Base-by-base conservation (phyloP, 495 filamentous ascomycete species). In the Tuber magnatum region DNA sequence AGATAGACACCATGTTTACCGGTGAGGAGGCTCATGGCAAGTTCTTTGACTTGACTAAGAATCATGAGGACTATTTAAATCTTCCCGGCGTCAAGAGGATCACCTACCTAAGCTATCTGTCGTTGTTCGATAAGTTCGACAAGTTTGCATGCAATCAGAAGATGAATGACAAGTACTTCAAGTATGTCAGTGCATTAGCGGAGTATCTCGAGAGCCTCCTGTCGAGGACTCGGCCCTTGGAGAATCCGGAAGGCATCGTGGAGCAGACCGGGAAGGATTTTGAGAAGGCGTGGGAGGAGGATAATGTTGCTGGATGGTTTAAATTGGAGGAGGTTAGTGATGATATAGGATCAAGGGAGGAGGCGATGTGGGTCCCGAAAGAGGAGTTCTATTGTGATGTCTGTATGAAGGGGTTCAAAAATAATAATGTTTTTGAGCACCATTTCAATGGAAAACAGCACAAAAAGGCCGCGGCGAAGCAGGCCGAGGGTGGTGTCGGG, bases 371-470 rank as follows among this genome's bases (percentile, higher is more conserved):
- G 0, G 89, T 87, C n/a, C 86, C 87, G 6, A 88, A 88, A 0
- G 92, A 93, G 43, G 92, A 91, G 1, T 74, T 83, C 41, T 98
- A 91, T 90, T 99, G 95, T 79, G 85, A 89, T 2, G 93, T 93
- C 75, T 99, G 95, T 84, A 91, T 93, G 80, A 97, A 93, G 83
- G 92, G 93, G 68, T 99, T 97, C 85, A 93, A 91, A 83, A 98
- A 97, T 77, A 91, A 95, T 71, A 97, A 97, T 81, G 93, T 97
- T 69, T 97, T 96, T 85, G 93, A 92, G 80, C 89, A 88, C 51
- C 95, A 99, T 83, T 86, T 98, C 78, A 91, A 84, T 0, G 93
- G 93, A 35, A 94, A 96, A 86, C 97, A 97, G 83, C 95, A 99
- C 82, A 90, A 94, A 81, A 91, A 91, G 74, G 92, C 91, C 9